Conservation (phyloP, 305 asterid genomes). For the Nicotiana rustica region DNA sequence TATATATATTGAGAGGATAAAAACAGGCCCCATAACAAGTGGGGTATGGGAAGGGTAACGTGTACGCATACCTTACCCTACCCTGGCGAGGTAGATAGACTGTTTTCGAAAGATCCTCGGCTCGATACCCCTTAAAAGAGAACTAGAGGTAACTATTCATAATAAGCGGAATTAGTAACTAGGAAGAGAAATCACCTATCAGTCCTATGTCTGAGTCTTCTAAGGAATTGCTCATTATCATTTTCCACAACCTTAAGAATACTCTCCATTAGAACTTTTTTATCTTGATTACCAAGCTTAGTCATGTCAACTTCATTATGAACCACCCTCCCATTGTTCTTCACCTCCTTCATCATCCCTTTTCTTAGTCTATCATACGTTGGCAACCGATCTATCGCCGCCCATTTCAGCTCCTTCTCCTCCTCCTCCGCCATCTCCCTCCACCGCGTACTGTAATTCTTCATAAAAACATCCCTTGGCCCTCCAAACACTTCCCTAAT, state of each 20-base stretch:
- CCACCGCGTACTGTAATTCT: constrained; percentile 70
- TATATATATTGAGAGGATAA: background rate
- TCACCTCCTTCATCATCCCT: constrained; percentile 68
- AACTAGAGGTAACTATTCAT: background rate
- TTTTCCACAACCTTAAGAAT: constrained; percentile 72
- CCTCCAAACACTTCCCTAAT: constrained; percentile 73
- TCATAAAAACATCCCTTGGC: constrained; percentile 53
- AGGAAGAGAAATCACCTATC: constrained; percentile 56
- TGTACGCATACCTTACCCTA: no score
- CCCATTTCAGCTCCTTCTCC: constrained; percentile 81
- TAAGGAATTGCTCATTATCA: constrained; percentile 72
- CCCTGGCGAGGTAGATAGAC: no score
- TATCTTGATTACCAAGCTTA: constrained; percentile 67
- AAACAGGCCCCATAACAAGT: background rate
- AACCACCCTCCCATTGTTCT: constrained; percentile 56
- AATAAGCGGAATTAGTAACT: background rate
- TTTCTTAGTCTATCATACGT: constrained; percentile 73
- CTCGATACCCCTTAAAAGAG: background rate
- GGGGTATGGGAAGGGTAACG: no score
- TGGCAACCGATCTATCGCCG: constrained; percentile 84
- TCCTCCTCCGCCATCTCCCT: constrained; percentile 57
- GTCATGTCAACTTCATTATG: constrained; percentile 64
- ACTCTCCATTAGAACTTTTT: constrained; percentile 67
- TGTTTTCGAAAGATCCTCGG: no score
- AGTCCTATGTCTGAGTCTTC: constrained; percentile 67